phyloP scores from a whole-genome alignment of 352 stramenopile species.

The Elongisporangium senticosum region DNA sequence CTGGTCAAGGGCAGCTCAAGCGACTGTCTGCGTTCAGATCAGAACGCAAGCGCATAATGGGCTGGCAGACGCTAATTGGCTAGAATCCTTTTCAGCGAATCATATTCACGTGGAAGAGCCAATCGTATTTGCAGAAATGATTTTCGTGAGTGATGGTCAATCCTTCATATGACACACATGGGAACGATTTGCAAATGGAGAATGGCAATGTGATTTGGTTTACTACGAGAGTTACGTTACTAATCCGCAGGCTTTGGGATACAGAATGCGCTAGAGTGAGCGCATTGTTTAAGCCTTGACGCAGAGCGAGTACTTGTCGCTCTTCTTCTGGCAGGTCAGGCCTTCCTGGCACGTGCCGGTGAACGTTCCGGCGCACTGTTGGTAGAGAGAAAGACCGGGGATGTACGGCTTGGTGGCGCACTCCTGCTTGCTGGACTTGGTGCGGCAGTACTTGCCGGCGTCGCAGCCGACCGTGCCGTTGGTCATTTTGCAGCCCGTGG shows the following conservation, averaged over 20 bases:
- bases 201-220: neutral
- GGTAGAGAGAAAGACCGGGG: constrained; percentile 31
- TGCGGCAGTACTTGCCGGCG: constrained; percentile 50
- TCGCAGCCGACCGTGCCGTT: constrained; percentile 30
- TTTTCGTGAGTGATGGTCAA: neutral
- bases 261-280: neutral
- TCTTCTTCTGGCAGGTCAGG: constrained; percentile 31
- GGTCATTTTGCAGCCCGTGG: constrained; percentile 30
- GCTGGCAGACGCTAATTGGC: constrained; percentile 18
- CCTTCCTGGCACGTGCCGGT: constrained; percentile 23
- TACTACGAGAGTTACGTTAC: neutral
- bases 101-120: neutral
- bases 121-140: neutral
- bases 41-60: neutral
- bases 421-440: constrained; percentile 40
- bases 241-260: neutral
- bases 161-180: neutral
- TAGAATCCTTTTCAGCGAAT: neutral
- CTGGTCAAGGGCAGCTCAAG: neutral
- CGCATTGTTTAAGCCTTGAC: constrained; percentile 7
- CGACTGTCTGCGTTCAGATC: neutral
- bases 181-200: neutral
- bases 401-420: constrained; percentile 40
- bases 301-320: constrained; percentile 34
- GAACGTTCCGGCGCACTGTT: constrained; percentile 21